These are phyloP conservation scores for Fusarium proliferatum DNA, from an alignment of 2,329 filamentous ascomycete genomes.

Conservation along the genomic window DNA sequence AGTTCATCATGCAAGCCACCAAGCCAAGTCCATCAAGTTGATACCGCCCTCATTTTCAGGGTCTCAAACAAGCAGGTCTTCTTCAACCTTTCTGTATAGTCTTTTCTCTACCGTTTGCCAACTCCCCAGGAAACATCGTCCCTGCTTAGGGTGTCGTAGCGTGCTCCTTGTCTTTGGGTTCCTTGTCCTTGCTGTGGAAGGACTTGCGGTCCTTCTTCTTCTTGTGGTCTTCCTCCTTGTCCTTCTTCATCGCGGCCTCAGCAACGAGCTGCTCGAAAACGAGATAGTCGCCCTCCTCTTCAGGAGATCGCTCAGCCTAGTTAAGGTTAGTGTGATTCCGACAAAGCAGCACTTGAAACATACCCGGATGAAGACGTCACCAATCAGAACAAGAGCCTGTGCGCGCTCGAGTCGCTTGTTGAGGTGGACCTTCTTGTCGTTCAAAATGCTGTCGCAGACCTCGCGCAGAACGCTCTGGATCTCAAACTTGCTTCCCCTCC, in stretches of 20 bases:
- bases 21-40: conserved; percentile 1
- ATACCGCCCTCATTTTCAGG: conserved; percentile 4
- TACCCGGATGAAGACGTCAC: conserved; percentile 90
- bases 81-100: neutral
- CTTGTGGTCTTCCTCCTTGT: conserved; percentile 71
- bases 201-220: conserved; percentile 65
- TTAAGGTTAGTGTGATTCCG: conserved; percentile 3
- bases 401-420: conserved; percentile 91
- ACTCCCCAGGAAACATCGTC: neutral
- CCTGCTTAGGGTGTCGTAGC: conserved; percentile 1
- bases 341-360: conserved; percentile 34
- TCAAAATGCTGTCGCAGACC: conserved; percentile 89
- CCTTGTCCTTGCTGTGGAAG: conserved; percentile 22
- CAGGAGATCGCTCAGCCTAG: conserved; percentile 86
- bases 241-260: conserved; percentile 95
- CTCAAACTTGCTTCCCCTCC: conserved; percentile 96
- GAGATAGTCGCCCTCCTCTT: conserved; percentile 99
- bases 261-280: conserved; percentile 98
- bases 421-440: conserved; percentile 80
- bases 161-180: conserved; percentile 28
- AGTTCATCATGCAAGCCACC: conserved; percentile 3
- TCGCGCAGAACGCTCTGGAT: conserved; percentile 96
- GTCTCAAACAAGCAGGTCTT: conserved; percentile 4
- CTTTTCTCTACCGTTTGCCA: neutral
- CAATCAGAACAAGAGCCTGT: conserved; percentile 87